A percentile compares a stretch with the other conserved stretches of the same genome.
Evolutionary conservation across 2,329 filamentous ascomycete genomes (phyloP).

Genomic region (Ophiostoma australiae): DNA sequence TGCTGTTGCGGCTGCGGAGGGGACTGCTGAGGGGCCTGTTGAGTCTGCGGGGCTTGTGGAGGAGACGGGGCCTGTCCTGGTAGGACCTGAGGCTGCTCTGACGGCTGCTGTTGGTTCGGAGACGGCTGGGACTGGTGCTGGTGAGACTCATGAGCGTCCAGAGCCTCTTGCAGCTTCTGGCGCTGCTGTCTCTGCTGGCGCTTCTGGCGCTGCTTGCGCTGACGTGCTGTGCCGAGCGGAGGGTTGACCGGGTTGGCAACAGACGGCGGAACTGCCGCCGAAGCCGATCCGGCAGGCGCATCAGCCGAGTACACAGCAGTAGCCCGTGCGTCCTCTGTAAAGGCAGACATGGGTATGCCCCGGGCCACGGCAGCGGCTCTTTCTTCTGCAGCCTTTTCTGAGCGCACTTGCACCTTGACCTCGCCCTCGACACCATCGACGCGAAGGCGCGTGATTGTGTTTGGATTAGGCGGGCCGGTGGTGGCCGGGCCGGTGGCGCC

Average conservation of each 20-base stretch:
- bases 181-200: constrained; percentile 28
- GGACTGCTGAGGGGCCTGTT: constrained; percentile 10
- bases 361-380: constrained; percentile 2
- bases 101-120: neutral
- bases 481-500: neutral
- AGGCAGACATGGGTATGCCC: neutral
- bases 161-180: constrained; percentile 24
- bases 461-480: neutral
- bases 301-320: constrained; percentile 16
- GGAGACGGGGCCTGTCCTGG: neutral
- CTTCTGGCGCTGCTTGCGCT: constrained; percentile 28
- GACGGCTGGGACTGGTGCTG: constrained; percentile 14
- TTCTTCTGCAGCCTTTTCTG: constrained; percentile 14
- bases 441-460: constrained; percentile 40
- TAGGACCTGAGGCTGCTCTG: neutral
- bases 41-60: neutral
- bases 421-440: constrained; percentile 55
- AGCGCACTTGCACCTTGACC: constrained; percentile 50
- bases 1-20: neutral
- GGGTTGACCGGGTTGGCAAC: constrained; percentile 15
- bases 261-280: neutral
- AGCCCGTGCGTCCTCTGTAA: neutral
- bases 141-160: constrained; percentile 17
- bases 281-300: neutral
- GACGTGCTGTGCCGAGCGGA: constrained; percentile 27